Evolutionary conservation across 345 rosid species (phyloP).

Genomic region (Populus ilicifolia): DNA sequence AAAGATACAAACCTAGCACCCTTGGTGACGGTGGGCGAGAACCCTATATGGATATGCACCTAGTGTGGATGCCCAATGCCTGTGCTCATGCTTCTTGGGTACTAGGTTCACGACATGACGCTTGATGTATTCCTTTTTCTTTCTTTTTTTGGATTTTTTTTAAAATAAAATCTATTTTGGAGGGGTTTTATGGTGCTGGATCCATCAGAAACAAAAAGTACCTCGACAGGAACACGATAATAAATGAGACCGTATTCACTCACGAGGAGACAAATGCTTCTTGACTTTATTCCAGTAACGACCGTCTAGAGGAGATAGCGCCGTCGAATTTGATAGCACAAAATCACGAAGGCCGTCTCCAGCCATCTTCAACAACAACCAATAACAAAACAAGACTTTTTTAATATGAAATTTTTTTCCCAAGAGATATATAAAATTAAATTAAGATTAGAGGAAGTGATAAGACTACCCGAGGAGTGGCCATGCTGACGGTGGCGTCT

Average conservation of each 20-base stretch:
- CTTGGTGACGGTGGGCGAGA: too few species aligned
- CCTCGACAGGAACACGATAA: conserved; percentile 86
- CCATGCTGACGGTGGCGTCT: conserved; percentile 12
- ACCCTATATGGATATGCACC: too few species aligned
- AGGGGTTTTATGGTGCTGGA: too few species aligned
- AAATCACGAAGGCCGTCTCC: conserved; percentile 32
- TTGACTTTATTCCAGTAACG: conserved; percentile 87
- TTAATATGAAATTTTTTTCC: neutral
- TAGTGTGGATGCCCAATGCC: too few species aligned
- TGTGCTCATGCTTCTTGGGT: too few species aligned
- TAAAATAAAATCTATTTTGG: too few species aligned
- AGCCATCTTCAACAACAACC: conserved; percentile 32
- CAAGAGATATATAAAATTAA: neutral
- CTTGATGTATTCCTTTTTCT: too few species aligned
- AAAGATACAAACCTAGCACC: too few species aligned
- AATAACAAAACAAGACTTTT: neutral
- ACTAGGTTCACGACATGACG: too few species aligned
- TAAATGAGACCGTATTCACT: conserved; percentile 85
- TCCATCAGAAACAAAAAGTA: conserved; percentile 8
- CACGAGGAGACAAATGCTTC: conserved; percentile 84
- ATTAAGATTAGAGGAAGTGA: neutral
- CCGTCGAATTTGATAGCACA: conserved; percentile 72
- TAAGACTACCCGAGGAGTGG: neutral
- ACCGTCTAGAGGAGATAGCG: conserved; percentile 88
- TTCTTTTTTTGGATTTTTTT: too few species aligned